These are phyloP conservation scores for Paramecium biaurelia DNA, from an alignment of 73 alveolate genomes.

Conservation along the genomic window DNA sequence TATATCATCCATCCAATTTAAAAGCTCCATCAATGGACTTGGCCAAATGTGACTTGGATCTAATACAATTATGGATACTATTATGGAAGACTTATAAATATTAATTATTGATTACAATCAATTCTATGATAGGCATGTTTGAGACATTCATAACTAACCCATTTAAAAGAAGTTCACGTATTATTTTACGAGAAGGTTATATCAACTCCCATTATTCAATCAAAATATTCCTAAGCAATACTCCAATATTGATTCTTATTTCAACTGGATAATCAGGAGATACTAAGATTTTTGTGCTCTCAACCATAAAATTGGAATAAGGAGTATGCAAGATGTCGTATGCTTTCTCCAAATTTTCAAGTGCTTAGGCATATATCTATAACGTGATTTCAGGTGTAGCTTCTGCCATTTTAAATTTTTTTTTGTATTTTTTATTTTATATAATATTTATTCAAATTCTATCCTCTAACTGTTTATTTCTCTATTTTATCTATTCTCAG, in stretches of 20 bases:
- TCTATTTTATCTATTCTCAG: neutral
- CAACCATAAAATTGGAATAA: slow-evolving; percentile 38
- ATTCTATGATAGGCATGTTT: slow-evolving; percentile 58
- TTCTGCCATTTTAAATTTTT: slow-evolving; percentile 48
- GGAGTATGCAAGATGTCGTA: slow-evolving; percentile 23
- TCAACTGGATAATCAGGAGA: slow-evolving; percentile 39
- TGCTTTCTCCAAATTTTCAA: slow-evolving; percentile 43
- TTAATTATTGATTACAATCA: slow-evolving; percentile 41
- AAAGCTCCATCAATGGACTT: slow-evolving; percentile 47
- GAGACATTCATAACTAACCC: slow-evolving; percentile 63
- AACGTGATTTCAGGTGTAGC: slow-evolving; percentile 44
- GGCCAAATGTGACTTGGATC: slow-evolving; percentile 53
- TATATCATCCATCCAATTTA: slow-evolving; percentile 53
- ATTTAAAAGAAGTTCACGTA: slow-evolving; percentile 55
- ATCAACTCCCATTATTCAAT: slow-evolving; percentile 23
- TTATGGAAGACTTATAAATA: slow-evolving; percentile 15
- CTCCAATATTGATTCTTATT: slow-evolving; percentile 11
- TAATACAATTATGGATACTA: neutral
- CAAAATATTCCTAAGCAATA: neutral
- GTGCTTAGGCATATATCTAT: neutral
- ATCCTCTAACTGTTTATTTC: slow-evolving; percentile 18
- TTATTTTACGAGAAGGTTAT: slow-evolving; percentile 15
- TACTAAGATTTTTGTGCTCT: slow-evolving; percentile 36
- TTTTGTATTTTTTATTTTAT: neutral
- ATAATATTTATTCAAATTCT: slow-evolving; percentile 6